phyloP scores from a whole-genome alignment of 345 rosid species.

The Lagerstroemia speciosa region DNA sequence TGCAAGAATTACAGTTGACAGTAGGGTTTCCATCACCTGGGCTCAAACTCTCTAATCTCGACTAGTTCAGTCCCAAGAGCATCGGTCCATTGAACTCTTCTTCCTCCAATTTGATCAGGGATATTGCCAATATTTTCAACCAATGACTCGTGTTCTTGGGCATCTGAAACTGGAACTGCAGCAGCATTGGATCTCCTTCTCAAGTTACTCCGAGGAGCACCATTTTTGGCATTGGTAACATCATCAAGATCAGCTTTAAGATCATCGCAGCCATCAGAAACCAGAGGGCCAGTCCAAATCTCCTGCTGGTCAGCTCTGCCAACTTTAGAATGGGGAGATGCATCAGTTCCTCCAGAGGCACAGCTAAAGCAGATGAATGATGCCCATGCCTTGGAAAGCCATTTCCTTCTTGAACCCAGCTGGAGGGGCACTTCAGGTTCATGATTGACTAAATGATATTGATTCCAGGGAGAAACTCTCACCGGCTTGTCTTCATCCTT shows the following conservation, averaged over 20 bases:
- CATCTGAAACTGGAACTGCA: constrained; percentile 31
- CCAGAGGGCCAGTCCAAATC: constrained; percentile 35
- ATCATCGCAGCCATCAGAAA: constrained; percentile 33
- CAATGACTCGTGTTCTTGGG: constrained; percentile 30
- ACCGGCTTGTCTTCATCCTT: constrained; percentile 63
- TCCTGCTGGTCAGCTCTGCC: constrained; percentile 63
- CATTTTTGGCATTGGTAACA: constrained; percentile 29
- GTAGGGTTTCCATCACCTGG: constrained; percentile 45
- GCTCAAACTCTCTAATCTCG: constrained; percentile 91
- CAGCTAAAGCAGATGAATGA: constrained; percentile 80
- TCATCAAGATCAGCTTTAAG: constrained; percentile 25
- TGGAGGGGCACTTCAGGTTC: constrained; percentile 67
- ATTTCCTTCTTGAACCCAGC: constrained; percentile 83
- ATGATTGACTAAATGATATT: constrained; percentile 88
- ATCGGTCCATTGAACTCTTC: constrained; percentile 98
- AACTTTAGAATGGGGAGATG: constrained; percentile 58
- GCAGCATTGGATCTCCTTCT: constrained; percentile 44
- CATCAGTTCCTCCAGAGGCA: constrained; percentile 71
- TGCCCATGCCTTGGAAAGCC: constrained; percentile 74
- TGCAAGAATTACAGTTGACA: not conserved
- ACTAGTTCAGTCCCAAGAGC: constrained; percentile 78
- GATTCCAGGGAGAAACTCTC: constrained; percentile 96
- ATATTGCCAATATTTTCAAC: constrained; percentile 32
- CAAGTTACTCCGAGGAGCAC: constrained; percentile 63
- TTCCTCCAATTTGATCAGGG: constrained; percentile 33